A percentile compares a stretch with the other conserved stretches of the same genome.
These are phyloP conservation scores for Limtongia smithiae DNA, from an alignment of 805 yeast species.

Conservation along the genomic window DNA sequence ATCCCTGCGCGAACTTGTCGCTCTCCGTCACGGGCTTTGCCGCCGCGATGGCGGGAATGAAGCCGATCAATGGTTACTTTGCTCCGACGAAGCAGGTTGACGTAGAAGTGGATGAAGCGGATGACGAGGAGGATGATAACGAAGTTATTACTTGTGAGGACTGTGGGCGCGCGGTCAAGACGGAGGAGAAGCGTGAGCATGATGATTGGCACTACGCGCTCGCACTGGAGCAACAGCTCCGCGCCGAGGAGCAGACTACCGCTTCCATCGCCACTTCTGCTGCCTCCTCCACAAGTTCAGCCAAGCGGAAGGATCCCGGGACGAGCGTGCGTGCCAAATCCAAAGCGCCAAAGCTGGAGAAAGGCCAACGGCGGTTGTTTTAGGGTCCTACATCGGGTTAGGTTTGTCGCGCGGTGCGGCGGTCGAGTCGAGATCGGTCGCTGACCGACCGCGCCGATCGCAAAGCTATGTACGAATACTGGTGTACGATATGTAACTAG, in stretches of 20 bases:
- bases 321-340: background rate
- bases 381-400: background rate
- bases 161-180: slow-evolving; percentile 32
- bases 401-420: no score
- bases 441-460: no score
- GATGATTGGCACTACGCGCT: slow-evolving; percentile 43
- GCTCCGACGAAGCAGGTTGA: background rate
- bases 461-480: no score
- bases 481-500: no score
- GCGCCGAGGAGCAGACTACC: slow-evolving; percentile 1
- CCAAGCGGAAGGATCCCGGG: background rate
- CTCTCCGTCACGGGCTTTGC: slow-evolving; percentile 20
- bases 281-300: background rate
- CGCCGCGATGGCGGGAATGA: slow-evolving; percentile 7
- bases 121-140: background rate
- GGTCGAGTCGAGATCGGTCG: no score
- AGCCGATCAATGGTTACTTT: slow-evolving; percentile 10
- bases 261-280: background rate
- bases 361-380: slow-evolving; percentile 18
- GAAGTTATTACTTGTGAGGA: slow-evolving; percentile 30
- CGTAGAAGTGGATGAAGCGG: background rate
- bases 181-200: slow-evolving; percentile 35
- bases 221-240: slow-evolving; percentile 27
- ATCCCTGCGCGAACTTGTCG: slow-evolving; percentile 17
- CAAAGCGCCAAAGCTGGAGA: slow-evolving; percentile 10